These are phyloP conservation scores for Neodidymelliopsis sp. DNA, from an alignment of 2,329 filamentous ascomycete species.

Conservation along the genomic window DNA sequence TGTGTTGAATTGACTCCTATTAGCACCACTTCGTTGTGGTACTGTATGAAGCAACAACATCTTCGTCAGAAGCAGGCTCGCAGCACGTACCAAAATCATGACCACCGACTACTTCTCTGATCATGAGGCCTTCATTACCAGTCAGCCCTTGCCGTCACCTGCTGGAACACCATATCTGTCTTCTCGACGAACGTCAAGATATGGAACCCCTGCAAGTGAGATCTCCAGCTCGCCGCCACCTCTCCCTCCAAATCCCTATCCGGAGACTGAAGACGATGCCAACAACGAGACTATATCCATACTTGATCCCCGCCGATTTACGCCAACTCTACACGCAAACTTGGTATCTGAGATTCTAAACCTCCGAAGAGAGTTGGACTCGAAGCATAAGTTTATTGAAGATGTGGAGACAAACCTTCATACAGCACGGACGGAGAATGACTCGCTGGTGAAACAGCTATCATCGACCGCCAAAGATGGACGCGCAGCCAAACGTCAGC, in stretches of 20 bases:
- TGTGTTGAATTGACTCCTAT: constrained; percentile 32
- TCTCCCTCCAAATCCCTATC: constrained; percentile 60
- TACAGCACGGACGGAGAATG: constrained; percentile 74
- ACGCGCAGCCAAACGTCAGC: constrained; percentile 81
- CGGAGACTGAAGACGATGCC: constrained; percentile 54
- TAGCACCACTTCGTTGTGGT: constrained; percentile 44
- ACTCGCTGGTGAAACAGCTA: constrained; percentile 69
- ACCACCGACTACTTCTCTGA: constrained; percentile 58
- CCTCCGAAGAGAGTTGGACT: constrained; percentile 87
- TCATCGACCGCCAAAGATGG: constrained; percentile 75
- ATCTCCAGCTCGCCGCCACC: constrained; percentile 69
- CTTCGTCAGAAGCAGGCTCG: neutral
- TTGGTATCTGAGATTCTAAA: constrained; percentile 92
- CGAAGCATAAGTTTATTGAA: constrained; percentile 86
- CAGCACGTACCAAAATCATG: constrained; percentile 30
- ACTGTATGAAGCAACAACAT: constrained; percentile 12
- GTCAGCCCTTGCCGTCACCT: constrained; percentile 71
- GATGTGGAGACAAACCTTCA: constrained; percentile 80
- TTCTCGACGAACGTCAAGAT: constrained; percentile 71
- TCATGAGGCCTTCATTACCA: constrained; percentile 49
- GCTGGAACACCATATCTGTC: constrained; percentile 73
- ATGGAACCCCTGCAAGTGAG: constrained; percentile 66
- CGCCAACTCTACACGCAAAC: constrained; percentile 91
- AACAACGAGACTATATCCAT: constrained; percentile 75
- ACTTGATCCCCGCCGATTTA: constrained; percentile 90